Conservation (phyloP, 345 rosid species). For the Populus tremula region DNA sequence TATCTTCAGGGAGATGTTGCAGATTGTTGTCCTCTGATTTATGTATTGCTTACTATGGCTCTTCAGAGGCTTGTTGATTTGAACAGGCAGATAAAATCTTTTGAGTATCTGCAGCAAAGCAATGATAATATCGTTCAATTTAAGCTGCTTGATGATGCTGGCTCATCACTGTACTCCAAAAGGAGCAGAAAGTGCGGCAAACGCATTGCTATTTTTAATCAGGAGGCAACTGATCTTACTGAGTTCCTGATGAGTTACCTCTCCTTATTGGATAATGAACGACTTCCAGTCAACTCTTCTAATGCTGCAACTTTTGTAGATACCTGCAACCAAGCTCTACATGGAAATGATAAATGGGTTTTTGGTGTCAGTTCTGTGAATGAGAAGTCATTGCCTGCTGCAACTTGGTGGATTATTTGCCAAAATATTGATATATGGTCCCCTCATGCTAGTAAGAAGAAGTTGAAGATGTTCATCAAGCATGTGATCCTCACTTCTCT, state of each 20-base stretch:
- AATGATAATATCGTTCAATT: slow-evolving; percentile 35
- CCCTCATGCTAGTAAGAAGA: slow-evolving; percentile 53
- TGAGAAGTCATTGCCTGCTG: slow-evolving; percentile 52
- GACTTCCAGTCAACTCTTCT: slow-evolving; percentile 22
- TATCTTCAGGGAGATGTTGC: slow-evolving; percentile 42
- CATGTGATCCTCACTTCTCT: slow-evolving; percentile 50
- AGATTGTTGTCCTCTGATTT: slow-evolving; percentile 53
- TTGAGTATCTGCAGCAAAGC: slow-evolving; percentile 53
- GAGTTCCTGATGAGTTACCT: slow-evolving; percentile 52
- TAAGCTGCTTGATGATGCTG: slow-evolving; percentile 42
- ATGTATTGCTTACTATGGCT: slow-evolving; percentile 53
- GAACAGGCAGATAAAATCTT: slow-evolving; percentile 68
- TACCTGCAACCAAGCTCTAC: slow-evolving; percentile 24
- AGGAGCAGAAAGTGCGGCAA: slow-evolving; percentile 44
- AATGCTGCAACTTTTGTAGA: slow-evolving; percentile 16
- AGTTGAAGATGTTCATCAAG: slow-evolving; percentile 61
- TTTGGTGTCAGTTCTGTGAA: slow-evolving; percentile 52
- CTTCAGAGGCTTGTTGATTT: slow-evolving; percentile 87
- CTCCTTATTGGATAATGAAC: slow-evolving; percentile 32
- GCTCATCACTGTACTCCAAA: slow-evolving; percentile 22
- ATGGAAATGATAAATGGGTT: slow-evolving; percentile 46
- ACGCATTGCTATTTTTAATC: slow-evolving; percentile 41
- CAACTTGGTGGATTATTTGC: slow-evolving; percentile 74
- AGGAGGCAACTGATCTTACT: slow-evolving; percentile 73
- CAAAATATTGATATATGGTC: slow-evolving; percentile 80